Base-by-base conservation (phyloP, 257 asterid species). In the Solanum paucissectum region DNA sequence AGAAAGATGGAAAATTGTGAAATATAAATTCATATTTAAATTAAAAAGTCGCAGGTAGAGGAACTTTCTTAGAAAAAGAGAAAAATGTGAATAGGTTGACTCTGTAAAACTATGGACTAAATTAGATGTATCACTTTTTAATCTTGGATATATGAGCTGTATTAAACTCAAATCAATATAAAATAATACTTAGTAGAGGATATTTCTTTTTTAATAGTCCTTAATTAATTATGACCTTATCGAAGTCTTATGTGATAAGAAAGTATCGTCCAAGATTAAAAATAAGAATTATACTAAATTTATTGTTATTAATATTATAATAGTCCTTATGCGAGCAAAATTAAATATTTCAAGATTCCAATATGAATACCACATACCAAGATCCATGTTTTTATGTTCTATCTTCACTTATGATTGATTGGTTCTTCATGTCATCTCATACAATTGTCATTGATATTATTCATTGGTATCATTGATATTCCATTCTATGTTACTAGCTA, bases 261-360 rank as follows among this genome's bases (percentile, higher is more conserved):
- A 60, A 23, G 29, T 55, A 9, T 62, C 6, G 6, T 4, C 14
- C 25, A 60, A 60, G 1, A 4, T 60, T 60, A 23, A 23, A 23
- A 5, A 60, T 9, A 62, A 55, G 1, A 20, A 60, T 60, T 62
- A 62, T 10, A 62, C 0, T n/a, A 0, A 62, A 10, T n/a, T 9
- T 62, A 0, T 62, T 62, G 7, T 62, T n/a, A 23, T n/a, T 62
- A 21, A 20, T 58, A 58, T 20, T 58, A 4, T 64, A 5, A 64
- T 64, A n/a, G 0, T 62, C 3, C 4, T 64, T 64, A 11, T 25
- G 4, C 0, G 0, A 25, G 33, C 1, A n/a, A 64, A 66, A 27
- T 5, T 66, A 12, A 66, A 27, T 27, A n/a, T 25, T n/a, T 12
- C 0, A 0, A 25, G 4, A 25, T 66, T 6, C 0, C 5, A 1